phyloP scores from a whole-genome alignment of 2,329 filamentous ascomycete genomes.

The Fusarium newnesense region DNA sequence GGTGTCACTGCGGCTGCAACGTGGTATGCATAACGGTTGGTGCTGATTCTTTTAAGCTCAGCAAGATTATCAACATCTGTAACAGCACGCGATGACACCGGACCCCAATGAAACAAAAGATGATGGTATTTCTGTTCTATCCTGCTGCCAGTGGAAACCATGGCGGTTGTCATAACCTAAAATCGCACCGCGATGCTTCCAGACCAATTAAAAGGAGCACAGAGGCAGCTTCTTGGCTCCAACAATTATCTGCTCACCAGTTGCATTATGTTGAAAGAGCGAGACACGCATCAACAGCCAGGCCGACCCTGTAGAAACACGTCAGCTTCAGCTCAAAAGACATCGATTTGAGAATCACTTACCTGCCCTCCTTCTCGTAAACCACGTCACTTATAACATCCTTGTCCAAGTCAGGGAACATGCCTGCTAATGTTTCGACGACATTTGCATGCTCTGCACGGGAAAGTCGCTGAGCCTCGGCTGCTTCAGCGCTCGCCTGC shows the following conservation, averaged over 20 bases:
- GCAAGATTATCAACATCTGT: background rate
- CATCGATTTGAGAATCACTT: constrained; percentile 51
- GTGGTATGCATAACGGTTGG: background rate
- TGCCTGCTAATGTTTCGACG: constrained; percentile 91
- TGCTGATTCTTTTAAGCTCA: background rate
- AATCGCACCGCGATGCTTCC: constrained; percentile 1
- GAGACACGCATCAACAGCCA: constrained; percentile 88
- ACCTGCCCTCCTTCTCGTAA: constrained; percentile 93
- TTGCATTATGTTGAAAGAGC: constrained; percentile 65
- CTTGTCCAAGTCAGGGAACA: constrained; percentile 95
- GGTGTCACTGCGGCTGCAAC: background rate
- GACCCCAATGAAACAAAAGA: background rate
- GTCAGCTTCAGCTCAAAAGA: constrained; percentile 3
- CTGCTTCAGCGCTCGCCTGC: constrained; percentile 89
- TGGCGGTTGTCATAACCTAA: constrained; percentile 4
- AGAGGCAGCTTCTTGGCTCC: background rate
- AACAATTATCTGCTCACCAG: background rate
- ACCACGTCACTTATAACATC: constrained; percentile 98
- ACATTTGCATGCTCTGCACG: constrained; percentile 88
- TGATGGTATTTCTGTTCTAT: constrained; percentile 34
- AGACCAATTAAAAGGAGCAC: background rate
- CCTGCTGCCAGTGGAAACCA: background rate
- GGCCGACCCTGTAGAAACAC: constrained; percentile 69
- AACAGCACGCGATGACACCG: background rate
- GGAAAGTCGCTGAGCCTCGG: constrained; percentile 85